Evolutionary conservation across 441 rosid genomes (phyloP).

Genomic region (Erodium moschatum): DNA sequence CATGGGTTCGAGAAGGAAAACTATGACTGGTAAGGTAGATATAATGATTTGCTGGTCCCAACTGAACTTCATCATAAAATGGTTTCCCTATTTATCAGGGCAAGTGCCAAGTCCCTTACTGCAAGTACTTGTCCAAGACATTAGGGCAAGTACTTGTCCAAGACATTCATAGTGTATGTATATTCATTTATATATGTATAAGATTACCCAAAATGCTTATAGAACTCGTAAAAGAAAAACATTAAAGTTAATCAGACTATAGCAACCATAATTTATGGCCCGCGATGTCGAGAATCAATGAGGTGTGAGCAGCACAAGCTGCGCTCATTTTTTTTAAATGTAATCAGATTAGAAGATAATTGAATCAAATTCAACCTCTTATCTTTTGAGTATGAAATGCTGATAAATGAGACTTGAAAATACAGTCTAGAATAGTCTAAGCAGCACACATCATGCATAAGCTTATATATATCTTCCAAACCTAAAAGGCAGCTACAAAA

Average conservation of each 20-base stretch:
- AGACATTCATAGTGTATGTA: neutral
- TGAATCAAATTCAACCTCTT: neutral
- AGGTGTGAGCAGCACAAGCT: neutral
- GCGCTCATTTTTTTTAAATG: neutral
- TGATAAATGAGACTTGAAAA: neutral
- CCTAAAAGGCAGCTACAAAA: constrained; percentile 35
- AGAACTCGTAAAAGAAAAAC: neutral
- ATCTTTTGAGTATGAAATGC: neutral
- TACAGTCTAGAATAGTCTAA: neutral
- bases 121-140: neutral
- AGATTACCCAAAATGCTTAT: neutral
- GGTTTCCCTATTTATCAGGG: neutral
- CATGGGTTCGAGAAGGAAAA: neutral
- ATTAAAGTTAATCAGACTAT: neutral
- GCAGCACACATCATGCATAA: constrained; percentile 12
- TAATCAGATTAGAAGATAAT: too few species aligned
- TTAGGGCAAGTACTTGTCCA: neutral
- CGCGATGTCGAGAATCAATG: neutral
- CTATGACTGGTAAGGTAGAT: neutral
- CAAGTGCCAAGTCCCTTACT: constrained; percentile 10
- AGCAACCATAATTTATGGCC: neutral
- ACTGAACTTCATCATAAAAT: neutral
- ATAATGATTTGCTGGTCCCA: neutral
- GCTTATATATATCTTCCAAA: constrained; percentile 11
- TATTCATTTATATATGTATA: neutral